Percentiles rank a stretch among this genome's conserved stretches.
These are phyloP conservation scores for Suillus variegatus DNA, from an alignment of 768 basidiomycete species.

Conservation along the genomic window DNA sequence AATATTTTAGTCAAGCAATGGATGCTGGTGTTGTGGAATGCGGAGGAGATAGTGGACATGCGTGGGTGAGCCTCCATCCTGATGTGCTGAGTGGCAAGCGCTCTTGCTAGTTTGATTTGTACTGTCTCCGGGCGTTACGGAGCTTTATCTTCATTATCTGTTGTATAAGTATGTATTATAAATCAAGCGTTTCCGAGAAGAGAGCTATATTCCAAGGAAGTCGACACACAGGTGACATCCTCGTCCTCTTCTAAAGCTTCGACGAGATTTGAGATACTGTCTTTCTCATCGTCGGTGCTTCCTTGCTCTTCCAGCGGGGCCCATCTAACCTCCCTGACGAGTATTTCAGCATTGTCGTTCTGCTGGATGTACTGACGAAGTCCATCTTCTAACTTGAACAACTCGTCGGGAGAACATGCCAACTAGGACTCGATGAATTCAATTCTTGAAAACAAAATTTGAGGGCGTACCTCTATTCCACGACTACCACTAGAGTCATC, in stretches of 20 bases:
- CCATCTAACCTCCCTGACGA: constrained; percentile 56
- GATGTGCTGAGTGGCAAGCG: constrained; percentile 4
- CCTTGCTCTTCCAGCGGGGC: constrained; percentile 45
- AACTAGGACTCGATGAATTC: constrained; percentile 34
- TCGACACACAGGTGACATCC: constrained; percentile 62
- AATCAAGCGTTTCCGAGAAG: constrained; percentile 20
- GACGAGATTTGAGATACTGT: constrained; percentile 45
- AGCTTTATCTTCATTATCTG: not conserved
- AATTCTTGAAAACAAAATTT: constrained; percentile 6
- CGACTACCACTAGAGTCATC: constrained; percentile 33
- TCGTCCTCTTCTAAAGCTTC: constrained; percentile 56
- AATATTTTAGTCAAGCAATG: constrained; percentile 42
- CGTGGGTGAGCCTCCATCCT: constrained; percentile 30
- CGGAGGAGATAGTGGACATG: constrained; percentile 39
- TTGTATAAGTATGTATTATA: constrained; percentile 10
- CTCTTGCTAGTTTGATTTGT: not conserved
- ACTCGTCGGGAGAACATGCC: constrained; percentile 42
- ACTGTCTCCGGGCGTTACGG: not conserved
- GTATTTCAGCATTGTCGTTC: constrained; percentile 37
- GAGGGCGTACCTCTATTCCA: constrained; percentile 34
- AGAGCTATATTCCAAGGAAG: constrained; percentile 42
- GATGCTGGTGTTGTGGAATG: constrained; percentile 40
- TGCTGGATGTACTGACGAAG: constrained; percentile 28
- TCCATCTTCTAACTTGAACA: constrained; percentile 40
- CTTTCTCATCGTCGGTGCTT: constrained; percentile 39